Conservation (phyloP, 2,329 filamentous ascomycete genomes). For the Cytospora paraplurivora region DNA sequence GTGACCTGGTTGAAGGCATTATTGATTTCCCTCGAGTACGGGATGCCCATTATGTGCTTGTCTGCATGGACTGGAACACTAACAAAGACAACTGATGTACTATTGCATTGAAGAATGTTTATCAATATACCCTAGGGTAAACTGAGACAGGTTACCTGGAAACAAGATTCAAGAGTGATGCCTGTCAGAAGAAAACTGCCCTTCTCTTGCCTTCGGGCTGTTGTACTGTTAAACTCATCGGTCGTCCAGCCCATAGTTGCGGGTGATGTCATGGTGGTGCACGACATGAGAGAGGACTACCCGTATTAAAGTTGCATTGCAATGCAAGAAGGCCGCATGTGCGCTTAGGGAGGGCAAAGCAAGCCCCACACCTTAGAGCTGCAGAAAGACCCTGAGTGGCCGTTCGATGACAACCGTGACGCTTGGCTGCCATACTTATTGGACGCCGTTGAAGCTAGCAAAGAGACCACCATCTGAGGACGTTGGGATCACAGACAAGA, state of each 20-base stretch:
- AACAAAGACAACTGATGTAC: neutral
- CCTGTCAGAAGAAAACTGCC: neutral
- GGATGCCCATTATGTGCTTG: constrained; percentile 25
- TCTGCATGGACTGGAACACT: neutral
- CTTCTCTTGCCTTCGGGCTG: neutral
- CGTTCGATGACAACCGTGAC: neutral
- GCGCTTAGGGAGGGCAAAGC: constrained; percentile 18
- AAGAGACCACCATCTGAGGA: neutral
- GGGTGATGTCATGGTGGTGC: constrained; percentile 28
- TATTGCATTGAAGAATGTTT: neutral
- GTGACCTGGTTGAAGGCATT: constrained; percentile 26
- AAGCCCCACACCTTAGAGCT: constrained; percentile 20
- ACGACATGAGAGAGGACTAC: constrained; percentile 7
- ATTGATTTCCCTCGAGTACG: constrained; percentile 27
- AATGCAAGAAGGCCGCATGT: neutral
- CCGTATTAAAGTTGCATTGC: constrained; percentile 7
- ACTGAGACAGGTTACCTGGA: neutral
- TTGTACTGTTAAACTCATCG: neutral
- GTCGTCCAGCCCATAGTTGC: neutral
- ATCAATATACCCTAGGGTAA: too few species aligned
- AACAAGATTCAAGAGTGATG: neutral
- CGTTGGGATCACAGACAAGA: neutral
- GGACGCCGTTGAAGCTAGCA: constrained; percentile 2
- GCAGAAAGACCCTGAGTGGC: constrained; percentile 18
- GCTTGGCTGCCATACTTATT: neutral